Percentiles rank a stretch among this genome's conserved stretches.
Evolutionary conservation across 495 filamentous ascomycete genomes (phyloP).

Genomic region (Lophiotrema nucula): DNA sequence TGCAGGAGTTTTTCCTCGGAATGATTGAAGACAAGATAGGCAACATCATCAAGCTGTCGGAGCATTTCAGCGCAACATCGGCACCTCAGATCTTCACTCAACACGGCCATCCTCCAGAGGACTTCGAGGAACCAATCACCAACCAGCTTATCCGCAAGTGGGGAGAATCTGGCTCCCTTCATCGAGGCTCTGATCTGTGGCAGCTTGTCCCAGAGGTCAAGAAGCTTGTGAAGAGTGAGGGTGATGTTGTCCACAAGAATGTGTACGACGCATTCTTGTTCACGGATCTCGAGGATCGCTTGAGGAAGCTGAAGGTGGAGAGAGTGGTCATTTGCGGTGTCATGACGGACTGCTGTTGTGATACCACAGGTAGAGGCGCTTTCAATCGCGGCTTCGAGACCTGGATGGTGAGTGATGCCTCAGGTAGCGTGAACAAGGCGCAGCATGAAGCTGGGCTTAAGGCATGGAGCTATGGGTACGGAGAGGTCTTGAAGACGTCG

Average conservation of each 20-base stretch:
- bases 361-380: constrained; percentile 44
- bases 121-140: constrained; percentile 40
- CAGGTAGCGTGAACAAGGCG: constrained; percentile 37
- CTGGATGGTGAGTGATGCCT: constrained; percentile 45
- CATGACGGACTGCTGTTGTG: constrained; percentile 49
- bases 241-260: constrained; percentile 30
- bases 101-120: constrained; percentile 43
- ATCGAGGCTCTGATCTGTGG: constrained; percentile 36
- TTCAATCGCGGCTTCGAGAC: constrained; percentile 49
- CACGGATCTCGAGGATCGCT: constrained; percentile 27
- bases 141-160: constrained; percentile 48
- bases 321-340: constrained; percentile 46
- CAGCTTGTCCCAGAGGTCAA: constrained; percentile 40
- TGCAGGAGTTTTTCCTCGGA: constrained; percentile 33
- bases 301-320: constrained; percentile 29
- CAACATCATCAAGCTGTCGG: constrained; percentile 37
- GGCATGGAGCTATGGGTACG: constrained; percentile 41
- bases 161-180: constrained; percentile 41
- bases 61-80: constrained; percentile 34
- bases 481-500: no score
- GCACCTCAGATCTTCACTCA: constrained; percentile 46
- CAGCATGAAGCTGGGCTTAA: constrained; percentile 41
- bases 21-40: constrained; percentile 39
- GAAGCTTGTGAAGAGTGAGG: constrained; percentile 7
- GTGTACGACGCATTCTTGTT: constrained; percentile 37